Evolutionary conservation across 371 early-diverging fungal genomes (phyloP).

Genomic region (Haplosporangium sp.): DNA sequence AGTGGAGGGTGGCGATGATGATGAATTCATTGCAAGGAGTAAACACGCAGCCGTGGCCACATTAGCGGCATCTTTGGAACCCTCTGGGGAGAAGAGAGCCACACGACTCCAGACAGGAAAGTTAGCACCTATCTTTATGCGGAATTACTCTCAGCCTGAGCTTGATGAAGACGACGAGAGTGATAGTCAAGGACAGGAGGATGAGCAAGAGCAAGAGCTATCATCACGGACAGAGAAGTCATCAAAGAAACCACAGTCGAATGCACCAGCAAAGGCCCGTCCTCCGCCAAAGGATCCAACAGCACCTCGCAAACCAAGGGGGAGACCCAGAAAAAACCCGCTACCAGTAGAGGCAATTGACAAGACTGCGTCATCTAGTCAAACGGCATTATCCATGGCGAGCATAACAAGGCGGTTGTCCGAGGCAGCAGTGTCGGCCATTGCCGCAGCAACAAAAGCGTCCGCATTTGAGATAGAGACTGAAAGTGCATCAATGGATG

Average conservation of each 20-base stretch:
- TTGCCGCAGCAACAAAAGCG: not conserved
- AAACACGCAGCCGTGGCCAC: not conserved
- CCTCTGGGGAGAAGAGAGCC: not conserved
- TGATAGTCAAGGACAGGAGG: not conserved
- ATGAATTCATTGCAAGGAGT: conserved; percentile 2
- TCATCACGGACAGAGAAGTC: not conserved
- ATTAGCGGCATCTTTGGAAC: not conserved
- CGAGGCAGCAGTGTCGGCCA: not conserved
- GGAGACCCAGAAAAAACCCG: conserved; percentile 5
- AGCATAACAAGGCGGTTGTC: not conserved
- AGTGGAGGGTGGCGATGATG: conserved; percentile 2
- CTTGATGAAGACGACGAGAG: not conserved
- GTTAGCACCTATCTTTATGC: conserved; percentile 3
- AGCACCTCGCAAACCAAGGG: conserved; percentile 6
- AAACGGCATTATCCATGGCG: not conserved
- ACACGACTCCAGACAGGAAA: conserved; percentile 5
- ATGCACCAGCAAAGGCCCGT: not conserved
- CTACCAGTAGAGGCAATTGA: not conserved
- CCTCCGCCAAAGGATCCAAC: not conserved
- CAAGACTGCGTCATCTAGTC: not conserved
- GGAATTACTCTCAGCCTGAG: not conserved
- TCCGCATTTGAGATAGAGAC: not conserved
- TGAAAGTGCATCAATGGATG: not conserved
- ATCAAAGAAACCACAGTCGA: not conserved
- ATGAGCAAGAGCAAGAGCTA: not conserved